Evolutionary conservation across 2,329 filamentous ascomycete species (phyloP), one percentile per base, ranked within the genome.

Genomic region (Thermothelomyces thermophilus): DNA sequence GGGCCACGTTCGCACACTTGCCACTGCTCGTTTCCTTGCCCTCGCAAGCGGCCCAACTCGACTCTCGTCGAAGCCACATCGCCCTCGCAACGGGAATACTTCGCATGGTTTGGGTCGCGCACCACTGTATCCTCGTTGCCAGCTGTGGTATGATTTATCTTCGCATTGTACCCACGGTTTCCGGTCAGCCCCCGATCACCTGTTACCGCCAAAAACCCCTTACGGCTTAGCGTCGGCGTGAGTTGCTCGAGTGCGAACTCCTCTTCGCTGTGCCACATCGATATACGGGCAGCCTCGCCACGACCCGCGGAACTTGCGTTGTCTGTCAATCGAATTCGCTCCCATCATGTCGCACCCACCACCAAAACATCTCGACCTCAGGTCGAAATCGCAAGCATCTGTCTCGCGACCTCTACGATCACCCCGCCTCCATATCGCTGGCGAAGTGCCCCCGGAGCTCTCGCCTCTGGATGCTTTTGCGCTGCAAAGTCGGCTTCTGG

Each of bases 381-480:
- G 80, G 64, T 75, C 79, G 48, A 70, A 74, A 52, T 82, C 81
- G 33, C 71, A 76, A 45, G 68, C 73, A 22, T 79, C 77, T 10
- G 63, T 72, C 46, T 72, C 76, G 16, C 75, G 74, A 48, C 77
- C 80, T n/a, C 68, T 84, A 30, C 74, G 76, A 56, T 90, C 86
- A n/a, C 86, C 86, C 36, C 83, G 86, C 54, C 72, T 89, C 52
- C 85, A 90, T 66, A 76, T 87, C 50, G 85, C 86, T 50, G 87
- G 87, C 54, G 87, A 91, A 60, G 79, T 86, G 1, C 91, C 93
- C 17, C 93, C 93, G 5, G 87, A 93, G 46, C 76, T 97, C 50
- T 97, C 93, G 7, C 93, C 93, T 10, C 79, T 98, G 57, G 93
- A 98, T 75, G 91, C 91, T 41, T 94, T 98, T 65, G 91, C 91